Evolutionary conservation across 78 protist genomes (phyloP).

Genomic region (Paratrimastix pyriformis): DNA sequence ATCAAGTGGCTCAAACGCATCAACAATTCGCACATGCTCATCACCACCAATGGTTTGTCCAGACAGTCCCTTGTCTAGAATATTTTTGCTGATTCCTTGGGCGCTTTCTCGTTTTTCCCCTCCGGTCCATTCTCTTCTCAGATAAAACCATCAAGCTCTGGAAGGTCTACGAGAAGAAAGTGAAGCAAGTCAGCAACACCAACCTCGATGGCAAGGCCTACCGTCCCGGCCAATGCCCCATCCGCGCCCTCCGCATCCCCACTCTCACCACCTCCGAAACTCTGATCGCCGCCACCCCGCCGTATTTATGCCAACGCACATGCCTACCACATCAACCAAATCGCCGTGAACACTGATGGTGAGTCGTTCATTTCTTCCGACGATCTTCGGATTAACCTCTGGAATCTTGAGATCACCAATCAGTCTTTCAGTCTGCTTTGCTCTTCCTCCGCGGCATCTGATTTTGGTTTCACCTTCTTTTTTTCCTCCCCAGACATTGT

Average conservation of each 20-base stretch:
- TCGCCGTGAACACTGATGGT: slow-evolving; percentile 58
- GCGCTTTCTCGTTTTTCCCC: no score
- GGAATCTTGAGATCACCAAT: slow-evolving; percentile 66
- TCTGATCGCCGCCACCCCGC: slow-evolving; percentile 12
- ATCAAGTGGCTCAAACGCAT: slow-evolving; percentile 65
- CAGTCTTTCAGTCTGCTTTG: slow-evolving; percentile 56
- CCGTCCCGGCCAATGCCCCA: neutral
- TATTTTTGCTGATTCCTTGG: no score
- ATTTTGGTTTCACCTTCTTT: neutral
- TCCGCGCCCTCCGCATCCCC: slow-evolving; percentile 18
- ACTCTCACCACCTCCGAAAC: neutral
- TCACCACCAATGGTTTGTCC: slow-evolving; percentile 59
- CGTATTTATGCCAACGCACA: slow-evolving; percentile 84
- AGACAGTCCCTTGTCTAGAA: neutral
- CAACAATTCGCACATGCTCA: slow-evolving; percentile 52
- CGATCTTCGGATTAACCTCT: slow-evolving; percentile 90
- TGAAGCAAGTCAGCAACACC: neutral
- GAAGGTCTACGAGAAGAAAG: slow-evolving; percentile 56
- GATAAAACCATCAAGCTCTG: slow-evolving; percentile 96
- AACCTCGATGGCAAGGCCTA: neutral
- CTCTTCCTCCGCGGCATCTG: neutral
- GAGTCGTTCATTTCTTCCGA: slow-evolving; percentile 86
- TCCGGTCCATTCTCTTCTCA: no score
- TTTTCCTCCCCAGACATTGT: slow-evolving; percentile 50
- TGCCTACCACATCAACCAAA: slow-evolving; percentile 92